Conservation (phyloP, 176 grass and related monocot species). For the Areca catechu region DNA sequence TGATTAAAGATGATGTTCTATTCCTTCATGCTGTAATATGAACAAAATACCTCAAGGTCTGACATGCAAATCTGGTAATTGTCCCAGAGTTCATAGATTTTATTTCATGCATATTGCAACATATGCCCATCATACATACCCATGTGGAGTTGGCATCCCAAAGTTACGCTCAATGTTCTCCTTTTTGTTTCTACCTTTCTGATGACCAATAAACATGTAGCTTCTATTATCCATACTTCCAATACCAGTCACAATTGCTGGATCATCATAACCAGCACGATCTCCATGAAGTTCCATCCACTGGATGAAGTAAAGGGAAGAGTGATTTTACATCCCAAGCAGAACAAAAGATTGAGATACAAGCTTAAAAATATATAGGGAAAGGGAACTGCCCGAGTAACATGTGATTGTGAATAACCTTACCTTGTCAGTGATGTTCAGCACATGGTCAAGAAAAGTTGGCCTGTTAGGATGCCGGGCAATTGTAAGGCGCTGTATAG, state of each 20-base stretch:
- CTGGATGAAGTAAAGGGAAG: constrained; percentile 14
- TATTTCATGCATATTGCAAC: not conserved
- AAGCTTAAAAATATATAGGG: not conserved
- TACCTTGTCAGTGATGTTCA: constrained; percentile 42
- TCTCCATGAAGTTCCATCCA: constrained; percentile 49
- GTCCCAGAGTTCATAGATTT: too few species aligned
- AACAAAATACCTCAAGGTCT: too few species aligned
- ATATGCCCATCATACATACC: constrained; percentile 10
- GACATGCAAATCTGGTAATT: too few species aligned
- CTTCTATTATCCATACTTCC: constrained; percentile 35
- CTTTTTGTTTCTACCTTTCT: constrained; percentile 44
- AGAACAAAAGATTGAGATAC: not conserved
- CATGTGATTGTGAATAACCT: too few species aligned
- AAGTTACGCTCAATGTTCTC: constrained; percentile 53
- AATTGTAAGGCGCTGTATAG: constrained; percentile 33
- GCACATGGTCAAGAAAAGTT: constrained; percentile 46
- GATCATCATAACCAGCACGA: constrained; percentile 44
- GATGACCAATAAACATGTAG: constrained; percentile 42
- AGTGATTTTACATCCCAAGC: not conserved
- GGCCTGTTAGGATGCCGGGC: constrained; percentile 44
- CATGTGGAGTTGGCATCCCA: constrained; percentile 48
- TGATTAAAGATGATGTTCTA: too few species aligned
- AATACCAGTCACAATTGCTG: constrained; percentile 32
- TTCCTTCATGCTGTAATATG: too few species aligned
- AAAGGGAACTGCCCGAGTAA: not conserved